Conservation (phyloP, 2,329 filamentous ascomycete species). For the Chaetomium globosum region DNA sequence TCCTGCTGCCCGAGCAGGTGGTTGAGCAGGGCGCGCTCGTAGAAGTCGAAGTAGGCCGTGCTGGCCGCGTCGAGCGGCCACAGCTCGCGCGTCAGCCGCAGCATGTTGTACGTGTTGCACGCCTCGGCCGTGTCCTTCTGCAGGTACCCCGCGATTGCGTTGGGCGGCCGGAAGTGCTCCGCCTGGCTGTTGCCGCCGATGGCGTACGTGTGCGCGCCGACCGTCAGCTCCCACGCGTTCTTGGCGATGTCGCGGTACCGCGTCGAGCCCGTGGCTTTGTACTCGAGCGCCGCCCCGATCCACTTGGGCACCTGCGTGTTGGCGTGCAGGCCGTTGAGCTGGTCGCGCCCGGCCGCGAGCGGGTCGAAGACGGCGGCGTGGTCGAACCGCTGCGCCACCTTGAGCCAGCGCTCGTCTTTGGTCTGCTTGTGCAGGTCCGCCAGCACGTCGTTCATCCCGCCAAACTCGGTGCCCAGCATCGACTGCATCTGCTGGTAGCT, state of each 20-base stretch:
- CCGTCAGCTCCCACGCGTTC: constrained; percentile 54
- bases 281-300: constrained; percentile 55
- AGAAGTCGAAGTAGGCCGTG: constrained; percentile 55
- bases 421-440: constrained; percentile 53
- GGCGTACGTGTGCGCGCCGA: constrained; percentile 53
- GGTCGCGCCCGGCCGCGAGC: constrained; percentile 50
- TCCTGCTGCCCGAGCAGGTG: constrained; percentile 55
- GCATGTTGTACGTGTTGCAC: constrained; percentile 61
- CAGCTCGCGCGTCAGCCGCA: constrained; percentile 57
- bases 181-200: constrained; percentile 58
- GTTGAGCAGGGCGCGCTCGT: constrained; percentile 54
- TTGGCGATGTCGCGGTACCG: constrained; percentile 52
- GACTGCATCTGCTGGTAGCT: constrained; percentile 51
- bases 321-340: constrained; percentile 53
- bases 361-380: constrained; percentile 53
- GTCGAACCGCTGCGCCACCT: constrained; percentile 53
- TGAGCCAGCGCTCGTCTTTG: constrained; percentile 51
- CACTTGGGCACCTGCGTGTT: constrained; percentile 59
- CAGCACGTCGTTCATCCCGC: constrained; percentile 57
- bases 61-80: constrained; percentile 49
- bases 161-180: constrained; percentile 53
- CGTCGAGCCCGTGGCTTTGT: constrained; percentile 50
- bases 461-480: constrained; percentile 54
- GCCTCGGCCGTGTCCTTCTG: constrained; percentile 53
- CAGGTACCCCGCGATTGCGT: constrained; percentile 51